phyloP scores from a whole-genome alignment of 2,329 filamentous ascomycete genomes.

The Pleurostoma richardsiae region DNA sequence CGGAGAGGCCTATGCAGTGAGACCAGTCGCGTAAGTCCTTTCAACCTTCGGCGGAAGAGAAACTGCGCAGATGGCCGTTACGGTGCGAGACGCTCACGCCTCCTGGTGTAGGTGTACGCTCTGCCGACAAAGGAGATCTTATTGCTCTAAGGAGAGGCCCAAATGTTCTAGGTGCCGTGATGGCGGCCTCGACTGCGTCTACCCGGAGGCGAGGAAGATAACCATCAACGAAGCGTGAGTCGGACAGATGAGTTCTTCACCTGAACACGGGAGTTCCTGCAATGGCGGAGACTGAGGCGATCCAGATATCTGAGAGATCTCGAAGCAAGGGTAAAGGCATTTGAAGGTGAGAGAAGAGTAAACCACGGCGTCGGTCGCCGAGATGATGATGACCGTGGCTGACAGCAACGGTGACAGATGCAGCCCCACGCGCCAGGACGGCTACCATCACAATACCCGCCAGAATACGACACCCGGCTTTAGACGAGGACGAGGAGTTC shows the following conservation, averaged over 20 bases:
- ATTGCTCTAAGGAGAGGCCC: constrained; percentile 30
- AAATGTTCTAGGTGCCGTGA: constrained; percentile 26
- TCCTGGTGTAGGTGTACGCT: constrained; percentile 20
- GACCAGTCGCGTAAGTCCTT: constrained; percentile 9
- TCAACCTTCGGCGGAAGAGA: not conserved
- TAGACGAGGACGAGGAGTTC: constrained; percentile 11
- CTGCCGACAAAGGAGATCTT: constrained; percentile 26
- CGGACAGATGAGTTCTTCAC: not conserved
- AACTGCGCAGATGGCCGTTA: not conserved
- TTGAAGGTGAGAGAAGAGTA: constrained; percentile 16
- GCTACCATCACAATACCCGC: not conserved
- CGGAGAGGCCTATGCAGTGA: not conserved
- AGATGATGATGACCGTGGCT: not conserved
- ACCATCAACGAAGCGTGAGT: constrained; percentile 25
- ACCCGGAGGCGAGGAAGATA: constrained; percentile 27
- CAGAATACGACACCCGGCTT: too few species aligned
- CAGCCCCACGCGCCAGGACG: not conserved
- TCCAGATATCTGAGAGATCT: constrained; percentile 25
- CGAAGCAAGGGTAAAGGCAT: constrained; percentile 23
- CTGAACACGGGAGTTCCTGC: not conserved
- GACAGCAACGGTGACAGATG: not conserved
- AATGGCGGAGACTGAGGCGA: not conserved
- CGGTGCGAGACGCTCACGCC: not conserved
- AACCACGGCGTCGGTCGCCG: not conserved
- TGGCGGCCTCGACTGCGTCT: constrained; percentile 21